These are phyloP conservation scores for Thielaviopsis musarum DNA, from an alignment of 2,329 filamentous ascomycete genomes.

Conservation along the genomic window DNA sequence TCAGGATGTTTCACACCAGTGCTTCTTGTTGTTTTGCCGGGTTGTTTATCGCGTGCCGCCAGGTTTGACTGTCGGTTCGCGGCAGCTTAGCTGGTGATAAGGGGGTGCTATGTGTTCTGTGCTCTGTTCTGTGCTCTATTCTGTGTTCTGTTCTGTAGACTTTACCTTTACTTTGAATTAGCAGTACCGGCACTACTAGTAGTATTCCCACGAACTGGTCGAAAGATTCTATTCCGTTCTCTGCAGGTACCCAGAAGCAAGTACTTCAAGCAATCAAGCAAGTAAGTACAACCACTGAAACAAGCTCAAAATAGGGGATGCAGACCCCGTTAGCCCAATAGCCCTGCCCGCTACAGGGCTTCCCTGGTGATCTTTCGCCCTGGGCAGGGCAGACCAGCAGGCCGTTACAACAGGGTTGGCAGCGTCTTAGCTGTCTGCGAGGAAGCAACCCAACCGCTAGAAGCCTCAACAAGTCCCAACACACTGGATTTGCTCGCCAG, in stretches of 20 bases:
- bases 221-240: not conserved
- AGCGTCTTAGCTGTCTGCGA: not conserved
- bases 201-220: not conserved
- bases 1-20: not conserved
- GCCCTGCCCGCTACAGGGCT: not conserved
- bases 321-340: not conserved
- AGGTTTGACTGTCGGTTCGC: not conserved
- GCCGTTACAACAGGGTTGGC: not conserved
- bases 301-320: not conserved
- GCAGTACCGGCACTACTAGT: no score
- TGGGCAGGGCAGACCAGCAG: not conserved
- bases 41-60: not conserved
- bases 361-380: not conserved
- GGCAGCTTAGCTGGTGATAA: not conserved
- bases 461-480: not conserved
- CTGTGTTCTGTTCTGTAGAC: not conserved
- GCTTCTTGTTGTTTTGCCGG: not conserved
- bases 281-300: not conserved
- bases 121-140: not conserved
- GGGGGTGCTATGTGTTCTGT: not conserved
- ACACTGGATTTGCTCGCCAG: not conserved
- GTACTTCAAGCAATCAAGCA: not conserved
- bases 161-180: no score
- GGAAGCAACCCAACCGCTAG: no score
- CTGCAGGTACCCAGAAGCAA: not conserved